Percentiles rank a stretch among this genome's conserved stretches.
Evolutionary conservation across 148 eudicot species (phyloP).

Genomic region (Suaeda aralocaspica): DNA sequence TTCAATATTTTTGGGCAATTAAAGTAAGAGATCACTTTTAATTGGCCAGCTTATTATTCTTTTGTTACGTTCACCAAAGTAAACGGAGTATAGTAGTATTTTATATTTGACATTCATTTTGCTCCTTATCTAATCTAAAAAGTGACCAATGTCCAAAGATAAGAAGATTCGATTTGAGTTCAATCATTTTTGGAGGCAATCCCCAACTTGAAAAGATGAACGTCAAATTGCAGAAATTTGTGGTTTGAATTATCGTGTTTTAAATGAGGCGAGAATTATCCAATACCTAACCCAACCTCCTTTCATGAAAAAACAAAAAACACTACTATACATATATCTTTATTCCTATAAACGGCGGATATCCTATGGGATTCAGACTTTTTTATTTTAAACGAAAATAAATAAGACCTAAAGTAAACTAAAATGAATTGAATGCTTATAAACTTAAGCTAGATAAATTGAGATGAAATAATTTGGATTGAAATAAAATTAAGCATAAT

Average conservation of each 20-base stretch:
- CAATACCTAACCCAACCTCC: constrained; percentile 3
- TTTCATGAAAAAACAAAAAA: too few relatives aligned
- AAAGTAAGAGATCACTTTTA: neutral
- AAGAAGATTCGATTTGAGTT: neutral
- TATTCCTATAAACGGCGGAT: too few relatives aligned
- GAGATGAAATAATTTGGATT: too few relatives aligned
- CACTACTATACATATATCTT: neutral
- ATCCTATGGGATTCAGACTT: too few relatives aligned
- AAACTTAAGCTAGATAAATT: too few relatives aligned
- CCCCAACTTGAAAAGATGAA: neutral
- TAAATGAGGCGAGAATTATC: neutral
- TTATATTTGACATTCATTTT: neutral
- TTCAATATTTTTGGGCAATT: neutral
- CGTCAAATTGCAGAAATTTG: constrained; percentile 10
- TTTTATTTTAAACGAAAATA: too few relatives aligned
- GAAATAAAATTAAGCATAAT: too few relatives aligned
- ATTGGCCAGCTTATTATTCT: too few relatives aligned
- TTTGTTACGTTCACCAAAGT: too few relatives aligned
- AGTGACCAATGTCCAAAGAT: neutral
- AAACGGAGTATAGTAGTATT: too few relatives aligned
- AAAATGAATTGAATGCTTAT: too few relatives aligned
- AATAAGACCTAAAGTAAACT: too few relatives aligned
- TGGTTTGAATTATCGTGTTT: neutral
- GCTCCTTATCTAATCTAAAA: neutral
- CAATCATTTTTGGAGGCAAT: neutral